phyloP scores from a whole-genome alignment of 2,329 filamentous ascomycete genomes.

The Emergomyces africanus region DNA sequence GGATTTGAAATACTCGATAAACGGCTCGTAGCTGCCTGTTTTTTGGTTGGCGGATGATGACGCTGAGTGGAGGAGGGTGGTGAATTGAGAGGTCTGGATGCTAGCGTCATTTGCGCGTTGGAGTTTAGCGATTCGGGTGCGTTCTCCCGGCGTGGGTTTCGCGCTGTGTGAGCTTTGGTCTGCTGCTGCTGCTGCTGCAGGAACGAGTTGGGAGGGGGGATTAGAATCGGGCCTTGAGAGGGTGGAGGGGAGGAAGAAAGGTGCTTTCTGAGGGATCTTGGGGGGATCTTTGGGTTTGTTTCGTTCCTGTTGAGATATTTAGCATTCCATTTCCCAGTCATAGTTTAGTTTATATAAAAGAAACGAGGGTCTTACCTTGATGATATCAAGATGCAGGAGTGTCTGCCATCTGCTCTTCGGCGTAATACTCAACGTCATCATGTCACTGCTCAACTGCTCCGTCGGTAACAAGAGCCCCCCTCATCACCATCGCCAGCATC shows the following conservation, averaged over 20 bases:
- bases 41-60: constrained; percentile 19
- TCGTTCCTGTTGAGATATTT: constrained; percentile 46
- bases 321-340: constrained; percentile 6
- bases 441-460: constrained; percentile 68
- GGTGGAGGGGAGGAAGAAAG: constrained; percentile 68
- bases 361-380: constrained; percentile 38
- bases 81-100: constrained; percentile 29
- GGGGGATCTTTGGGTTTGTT: constrained; percentile 91
- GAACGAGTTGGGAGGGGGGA: constrained; percentile 15
- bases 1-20: constrained; percentile 67
- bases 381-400: constrained; percentile 78
- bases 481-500: constrained; percentile 34
- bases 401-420: constrained; percentile 92
- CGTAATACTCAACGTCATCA: constrained; percentile 80
- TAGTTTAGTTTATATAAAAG: no score
- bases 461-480: constrained; percentile 42
- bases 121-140: constrained; percentile 57
- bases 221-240: constrained; percentile 16
- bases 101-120: constrained; percentile 36
- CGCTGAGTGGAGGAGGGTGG: constrained; percentile 23
- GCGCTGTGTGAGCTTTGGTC: constrained; percentile 14
- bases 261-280: constrained; percentile 84
- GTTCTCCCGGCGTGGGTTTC: constrained; percentile 33
- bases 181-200: constrained; percentile 12
- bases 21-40: constrained; percentile 45